phyloP scores from a whole-genome alignment of 176 grass and related monocot species.

The Saccharum spontaneum region DNA sequence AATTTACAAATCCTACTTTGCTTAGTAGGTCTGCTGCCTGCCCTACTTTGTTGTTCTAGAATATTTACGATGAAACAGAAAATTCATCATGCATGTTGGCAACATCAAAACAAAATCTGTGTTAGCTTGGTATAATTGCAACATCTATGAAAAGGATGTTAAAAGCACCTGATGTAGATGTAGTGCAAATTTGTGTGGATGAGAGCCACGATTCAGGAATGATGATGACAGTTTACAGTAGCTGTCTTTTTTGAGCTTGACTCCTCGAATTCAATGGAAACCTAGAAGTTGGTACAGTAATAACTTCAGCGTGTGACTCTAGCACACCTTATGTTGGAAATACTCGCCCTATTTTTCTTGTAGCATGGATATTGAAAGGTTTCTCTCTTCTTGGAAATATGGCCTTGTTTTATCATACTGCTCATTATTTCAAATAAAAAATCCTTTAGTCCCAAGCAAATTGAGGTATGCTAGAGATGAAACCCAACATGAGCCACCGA shows the following conservation, averaged over 20 bases:
- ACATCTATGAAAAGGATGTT: conserved; percentile 19
- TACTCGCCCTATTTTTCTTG: not conserved
- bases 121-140: not conserved
- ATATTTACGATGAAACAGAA: not conserved
- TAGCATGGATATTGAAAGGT: not conserved
- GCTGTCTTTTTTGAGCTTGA: not conserved
- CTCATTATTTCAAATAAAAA: not conserved
- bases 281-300: not conserved
- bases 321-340: not conserved
- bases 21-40: not conserved
- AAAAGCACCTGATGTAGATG: conserved; percentile 21
- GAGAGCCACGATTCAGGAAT: not conserved
- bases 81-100: not conserved
- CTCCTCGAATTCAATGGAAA: not conserved
- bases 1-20: not conserved
- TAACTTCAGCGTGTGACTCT: not conserved
- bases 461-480: not conserved
- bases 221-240: not conserved
- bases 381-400: not conserved
- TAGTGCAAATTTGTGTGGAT: not conserved
- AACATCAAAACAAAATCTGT: conserved; percentile 11
- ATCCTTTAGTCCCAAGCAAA: not conserved
- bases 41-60: not conserved
- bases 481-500: not conserved
- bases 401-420: not conserved